These are phyloP conservation scores for Xylariaceae sp. DNA, from an alignment of 2,329 filamentous ascomycete species.

Conservation along the genomic window DNA sequence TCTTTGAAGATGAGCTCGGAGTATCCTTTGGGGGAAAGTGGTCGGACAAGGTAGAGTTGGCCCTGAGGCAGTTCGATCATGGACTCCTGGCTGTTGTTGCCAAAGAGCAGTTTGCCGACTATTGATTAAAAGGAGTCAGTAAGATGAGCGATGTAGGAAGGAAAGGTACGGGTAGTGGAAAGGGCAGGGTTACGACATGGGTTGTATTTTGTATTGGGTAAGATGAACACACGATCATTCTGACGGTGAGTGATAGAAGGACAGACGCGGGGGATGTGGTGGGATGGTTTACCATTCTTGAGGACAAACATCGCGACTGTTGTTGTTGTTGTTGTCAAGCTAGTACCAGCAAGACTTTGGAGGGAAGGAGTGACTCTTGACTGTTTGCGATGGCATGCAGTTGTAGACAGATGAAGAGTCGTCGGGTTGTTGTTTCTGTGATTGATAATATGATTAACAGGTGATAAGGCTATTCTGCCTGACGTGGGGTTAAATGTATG, in stretches of 20 bases:
- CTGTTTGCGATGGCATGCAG: too few relatives aligned
- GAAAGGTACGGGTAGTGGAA: neutral
- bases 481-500: too few relatives aligned
- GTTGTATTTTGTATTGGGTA: too few relatives aligned
- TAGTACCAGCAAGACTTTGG: too few relatives aligned
- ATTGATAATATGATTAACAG: too few relatives aligned
- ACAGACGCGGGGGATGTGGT: constrained; percentile 1
- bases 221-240: neutral
- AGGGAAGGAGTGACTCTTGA: too few relatives aligned
- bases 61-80: constrained; percentile 93
- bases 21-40: constrained; percentile 92
- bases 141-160: neutral
- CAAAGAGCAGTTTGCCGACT: constrained; percentile 94
- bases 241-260: neutral
- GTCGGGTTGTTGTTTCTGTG: too few relatives aligned
- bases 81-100: constrained; percentile 79
- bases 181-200: too few relatives aligned
- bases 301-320: constrained; percentile 38
- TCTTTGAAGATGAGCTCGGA: constrained; percentile 99
- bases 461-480: too few relatives aligned
- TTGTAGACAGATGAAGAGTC: too few relatives aligned
- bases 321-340: too few relatives aligned
- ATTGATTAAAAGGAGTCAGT: constrained; percentile 7
- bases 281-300: constrained; percentile 36
- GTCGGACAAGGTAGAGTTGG: constrained; percentile 94